Evolutionary conservation across 306 rosid species (phyloP).

Genomic region (Corylus heterophylla): DNA sequence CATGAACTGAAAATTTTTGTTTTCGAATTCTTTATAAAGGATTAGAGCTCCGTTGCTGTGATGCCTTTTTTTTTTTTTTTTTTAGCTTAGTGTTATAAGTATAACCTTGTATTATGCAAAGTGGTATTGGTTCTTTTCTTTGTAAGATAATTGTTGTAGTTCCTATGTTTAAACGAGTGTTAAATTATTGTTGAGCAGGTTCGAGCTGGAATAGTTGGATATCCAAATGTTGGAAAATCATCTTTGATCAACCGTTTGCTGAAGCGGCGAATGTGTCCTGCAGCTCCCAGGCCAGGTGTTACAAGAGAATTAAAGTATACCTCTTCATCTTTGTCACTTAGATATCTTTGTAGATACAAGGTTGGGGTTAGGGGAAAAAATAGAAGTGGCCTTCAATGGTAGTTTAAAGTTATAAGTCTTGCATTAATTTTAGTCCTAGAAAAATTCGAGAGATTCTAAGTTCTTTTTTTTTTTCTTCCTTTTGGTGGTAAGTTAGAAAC

Average conservation of each 20-base stretch:
- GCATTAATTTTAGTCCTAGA: background rate
- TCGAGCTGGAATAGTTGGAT: slow-evolving; percentile 97
- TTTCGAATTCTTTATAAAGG: slow-evolving; percentile 67
- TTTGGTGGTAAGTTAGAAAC: background rate
- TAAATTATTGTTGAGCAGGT: slow-evolving; percentile 45
- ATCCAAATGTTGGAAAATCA: slow-evolving; percentile 96
- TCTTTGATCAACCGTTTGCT: slow-evolving; percentile 84
- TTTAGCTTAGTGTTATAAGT: too few species aligned
- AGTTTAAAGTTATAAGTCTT: background rate
- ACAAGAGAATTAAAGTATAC: slow-evolving; percentile 77
- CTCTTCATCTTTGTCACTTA: slow-evolving; percentile 19
- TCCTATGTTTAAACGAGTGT: slow-evolving; percentile 7
- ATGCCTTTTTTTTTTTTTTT: slow-evolving; percentile 25
- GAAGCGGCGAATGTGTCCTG: slow-evolving; percentile 87
- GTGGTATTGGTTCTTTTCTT: slow-evolving; percentile 7
- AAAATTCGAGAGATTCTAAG: background rate
- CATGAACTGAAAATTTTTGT: slow-evolving; percentile 33
- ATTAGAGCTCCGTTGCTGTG: slow-evolving; percentile 69
- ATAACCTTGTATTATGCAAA: background rate
- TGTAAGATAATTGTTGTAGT: background rate
- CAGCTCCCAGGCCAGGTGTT: slow-evolving; percentile 98
- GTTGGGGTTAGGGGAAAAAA: slow-evolving; percentile 3
- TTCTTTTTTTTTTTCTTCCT: background rate
- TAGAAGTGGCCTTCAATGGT: background rate
- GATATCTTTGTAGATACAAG: slow-evolving; percentile 8